Base-by-base conservation (phyloP, 2,329 filamentous ascomycete genomes). In the Phaeoacremonium minimum region DNA sequence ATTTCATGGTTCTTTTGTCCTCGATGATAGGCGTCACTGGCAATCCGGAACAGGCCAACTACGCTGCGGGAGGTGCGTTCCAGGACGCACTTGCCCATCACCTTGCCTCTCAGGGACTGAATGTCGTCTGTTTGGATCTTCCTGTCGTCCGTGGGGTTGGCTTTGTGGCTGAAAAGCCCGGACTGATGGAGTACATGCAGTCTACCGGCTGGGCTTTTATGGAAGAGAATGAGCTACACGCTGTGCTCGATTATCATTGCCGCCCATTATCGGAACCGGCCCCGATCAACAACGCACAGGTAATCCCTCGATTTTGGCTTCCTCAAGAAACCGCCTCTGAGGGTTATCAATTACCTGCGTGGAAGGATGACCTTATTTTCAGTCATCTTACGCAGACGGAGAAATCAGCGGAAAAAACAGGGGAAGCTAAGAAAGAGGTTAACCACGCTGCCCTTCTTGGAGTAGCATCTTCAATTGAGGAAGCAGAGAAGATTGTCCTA, bases 301-400 rank as follows among this genome's bases (percentile, higher is more conserved):
- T 55, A n/a, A 37, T 50, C 22, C 47, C 52, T 3, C 46, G 46
- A 2, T 45, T 52, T 6, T 51, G 50, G 18, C 37, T 50, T 6
- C 50, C 51, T 1, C 43, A 36, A 14, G 46, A 53, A 20, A 46
- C 48, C 7, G 42, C 35, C 12, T 31, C 44, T n/a, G 42, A 45
- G 16, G 51, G 50, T 20, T 44, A 49, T n/a, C 33, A 37, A 18
- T 32, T 38, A 18, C 50, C 43, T 6, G 5, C 41, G 2, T 53
- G 50, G 47, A 42, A 44, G 22, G 35, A 29, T 16, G 51, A 54
- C 30, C 51, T 46, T 6, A 40, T 52, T 8, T 55, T 50, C 36
- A 44, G 37, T 33, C 49, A 53, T 16, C 38, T 49, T 4, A 37
- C 30, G 22, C 42, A 44, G 22, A 41, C 34, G 16, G 22, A 26